A percentile compares a stretch with the other conserved stretches of the same genome.
Evolutionary conservation across 192 early-diverging fungal genomes (phyloP).

Genomic region (Ambispora gerdemannii): DNA sequence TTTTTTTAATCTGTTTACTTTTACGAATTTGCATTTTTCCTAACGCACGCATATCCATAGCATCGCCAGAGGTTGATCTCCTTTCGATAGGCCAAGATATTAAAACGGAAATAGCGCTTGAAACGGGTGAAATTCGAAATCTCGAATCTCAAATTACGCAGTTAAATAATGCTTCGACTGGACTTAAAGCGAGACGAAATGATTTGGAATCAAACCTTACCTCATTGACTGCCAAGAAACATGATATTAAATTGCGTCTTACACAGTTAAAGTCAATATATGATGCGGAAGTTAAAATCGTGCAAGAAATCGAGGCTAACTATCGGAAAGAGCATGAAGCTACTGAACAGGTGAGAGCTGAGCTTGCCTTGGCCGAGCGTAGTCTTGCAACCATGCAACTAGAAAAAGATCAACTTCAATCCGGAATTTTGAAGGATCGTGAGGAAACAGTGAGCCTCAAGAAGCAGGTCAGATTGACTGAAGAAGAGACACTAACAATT

Average conservation of each 20-base stretch:
- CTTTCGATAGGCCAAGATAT: slow-evolving; percentile 43
- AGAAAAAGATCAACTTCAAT: slow-evolving; percentile 49
- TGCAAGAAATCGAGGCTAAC: slow-evolving; percentile 52
- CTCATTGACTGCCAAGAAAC: slow-evolving; percentile 55
- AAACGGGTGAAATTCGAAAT: slow-evolving; percentile 61
- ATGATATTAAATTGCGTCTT: slow-evolving; percentile 57
- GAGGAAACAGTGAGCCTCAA: slow-evolving; percentile 48
- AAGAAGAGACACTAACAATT: slow-evolving; percentile 55
- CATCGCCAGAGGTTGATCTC: slow-evolving; percentile 42
- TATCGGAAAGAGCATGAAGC: slow-evolving; percentile 48
- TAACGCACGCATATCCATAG: no score
- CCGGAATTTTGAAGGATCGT: slow-evolving; percentile 44
- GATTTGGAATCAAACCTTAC: slow-evolving; percentile 59
- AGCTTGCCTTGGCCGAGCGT: slow-evolving; percentile 50
- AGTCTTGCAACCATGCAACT: slow-evolving; percentile 42
- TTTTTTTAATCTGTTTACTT: no score
- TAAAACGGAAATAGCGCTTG: slow-evolving; percentile 47
- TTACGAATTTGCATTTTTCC: no score
- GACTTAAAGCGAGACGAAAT: slow-evolving; percentile 52
- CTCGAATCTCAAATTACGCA: slow-evolving; percentile 57
- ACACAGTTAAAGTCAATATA: slow-evolving; percentile 54
- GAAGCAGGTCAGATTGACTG: slow-evolving; percentile 45
- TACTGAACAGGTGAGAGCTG: slow-evolving; percentile 44
- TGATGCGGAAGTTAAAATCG: slow-evolving; percentile 56
- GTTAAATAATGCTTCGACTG: slow-evolving; percentile 49